Percentiles rank a stretch among this genome's conserved stretches.
These are phyloP conservation scores for Salisapilia sapeloensis DNA, from an alignment of 352 stramenopile species.

Conservation along the genomic window DNA sequence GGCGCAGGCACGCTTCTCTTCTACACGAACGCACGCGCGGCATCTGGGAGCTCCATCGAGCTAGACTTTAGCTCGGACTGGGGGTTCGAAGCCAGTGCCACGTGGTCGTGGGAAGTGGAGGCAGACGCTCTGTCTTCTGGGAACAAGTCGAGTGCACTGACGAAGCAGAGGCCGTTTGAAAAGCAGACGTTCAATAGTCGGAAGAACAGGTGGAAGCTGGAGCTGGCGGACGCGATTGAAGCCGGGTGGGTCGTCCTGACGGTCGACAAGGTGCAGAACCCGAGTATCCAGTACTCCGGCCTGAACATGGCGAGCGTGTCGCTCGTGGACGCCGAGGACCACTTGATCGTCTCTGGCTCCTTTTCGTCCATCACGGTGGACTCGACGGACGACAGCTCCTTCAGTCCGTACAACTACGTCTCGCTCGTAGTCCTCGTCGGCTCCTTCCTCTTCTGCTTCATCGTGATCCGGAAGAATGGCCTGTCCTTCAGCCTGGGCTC, in stretches of 20 bases:
- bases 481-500: conserved; percentile 69
- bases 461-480: conserved; percentile 70
- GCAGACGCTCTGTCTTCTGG: background rate
- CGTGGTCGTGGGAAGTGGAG: conserved; percentile 33
- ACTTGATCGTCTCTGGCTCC: conserved; percentile 31
- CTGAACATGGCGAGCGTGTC: conserved; percentile 41
- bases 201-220: conserved; percentile 40
- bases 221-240: conserved; percentile 26
- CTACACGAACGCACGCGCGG: conserved; percentile 46
- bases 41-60: conserved; percentile 22
- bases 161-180: background rate
- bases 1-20: conserved; percentile 64
- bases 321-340: conserved; percentile 25
- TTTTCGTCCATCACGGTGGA: conserved; percentile 69
- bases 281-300: conserved; percentile 43
- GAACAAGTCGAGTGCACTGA: background rate
- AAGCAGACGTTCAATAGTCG: conserved; percentile 6
- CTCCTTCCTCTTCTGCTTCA: conserved; percentile 61
- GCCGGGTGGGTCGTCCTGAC: conserved; percentile 49
- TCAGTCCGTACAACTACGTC: conserved; percentile 80
- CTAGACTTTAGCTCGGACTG: conserved; percentile 45
- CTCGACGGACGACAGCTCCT: conserved; percentile 27
- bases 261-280: conserved; percentile 61
- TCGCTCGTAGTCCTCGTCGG: conserved; percentile 74
- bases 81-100: conserved; percentile 25